Percentiles rank a stretch among this genome's conserved stretches.
These are phyloP conservation scores for Murraya koenigii DNA, from an alignment of 345 rosid species.

Conservation along the genomic window DNA sequence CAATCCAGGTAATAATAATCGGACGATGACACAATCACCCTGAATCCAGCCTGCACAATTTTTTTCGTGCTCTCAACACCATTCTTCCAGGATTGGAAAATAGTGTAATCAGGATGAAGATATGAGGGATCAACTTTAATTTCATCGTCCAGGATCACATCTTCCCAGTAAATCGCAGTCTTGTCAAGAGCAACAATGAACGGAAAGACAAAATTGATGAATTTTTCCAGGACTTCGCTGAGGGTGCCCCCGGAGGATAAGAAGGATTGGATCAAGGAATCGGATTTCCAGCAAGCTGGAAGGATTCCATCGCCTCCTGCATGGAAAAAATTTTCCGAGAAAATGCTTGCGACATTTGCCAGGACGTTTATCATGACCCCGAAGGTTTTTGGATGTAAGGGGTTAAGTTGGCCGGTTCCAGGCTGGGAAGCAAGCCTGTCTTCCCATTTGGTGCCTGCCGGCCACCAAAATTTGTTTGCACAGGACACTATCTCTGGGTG, in stretches of 20 bases:
- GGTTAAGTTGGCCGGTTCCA: constrained; percentile 85
- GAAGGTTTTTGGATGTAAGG: constrained; percentile 67
- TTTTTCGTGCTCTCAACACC: constrained; percentile 64
- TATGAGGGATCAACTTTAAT: constrained; percentile 47
- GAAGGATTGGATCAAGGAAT: constrained; percentile 55
- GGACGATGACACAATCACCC: constrained; percentile 75
- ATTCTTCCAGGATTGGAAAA: constrained; percentile 83
- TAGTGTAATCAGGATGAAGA: constrained; percentile 55
- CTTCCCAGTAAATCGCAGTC: constrained; percentile 85
- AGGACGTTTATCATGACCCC: constrained; percentile 63
- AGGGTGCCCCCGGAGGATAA: constrained; percentile 62
- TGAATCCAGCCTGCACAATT: constrained; percentile 66
- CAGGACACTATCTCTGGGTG: constrained; percentile 78
- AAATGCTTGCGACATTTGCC: constrained; percentile 36
- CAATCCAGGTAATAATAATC: constrained; percentile 84
- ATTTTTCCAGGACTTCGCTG: constrained; percentile 63
- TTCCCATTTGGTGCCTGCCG: constrained; percentile 50
- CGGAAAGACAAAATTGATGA: constrained; percentile 54
- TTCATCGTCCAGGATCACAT: constrained; percentile 47
- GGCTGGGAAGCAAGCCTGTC: constrained; percentile 82
- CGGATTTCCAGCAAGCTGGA: constrained; percentile 84
- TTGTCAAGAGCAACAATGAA: constrained; percentile 63
- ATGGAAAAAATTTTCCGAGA: constrained; percentile 74
- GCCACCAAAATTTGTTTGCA: constrained; percentile 88
- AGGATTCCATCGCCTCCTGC: constrained; percentile 69